phyloP scores from a whole-genome alignment of 768 basidiomycete genomes.

The Boletus patriciae region DNA sequence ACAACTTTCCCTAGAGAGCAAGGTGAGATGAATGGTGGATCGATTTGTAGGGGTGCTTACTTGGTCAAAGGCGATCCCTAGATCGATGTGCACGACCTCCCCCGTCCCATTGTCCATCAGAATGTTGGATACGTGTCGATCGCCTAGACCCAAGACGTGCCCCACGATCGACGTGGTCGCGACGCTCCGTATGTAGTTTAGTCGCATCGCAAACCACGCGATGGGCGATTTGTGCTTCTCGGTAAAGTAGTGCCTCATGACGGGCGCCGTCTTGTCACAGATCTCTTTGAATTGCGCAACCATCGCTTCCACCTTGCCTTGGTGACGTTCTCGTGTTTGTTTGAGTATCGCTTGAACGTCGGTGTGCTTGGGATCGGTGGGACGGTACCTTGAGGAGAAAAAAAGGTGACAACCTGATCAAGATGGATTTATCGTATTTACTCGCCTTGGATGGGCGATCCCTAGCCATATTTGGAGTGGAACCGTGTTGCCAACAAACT shows the following conservation, averaged over 20 bases:
- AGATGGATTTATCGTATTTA: background rate
- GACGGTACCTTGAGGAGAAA: slow-evolving; percentile 56
- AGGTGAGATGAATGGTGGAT: background rate
- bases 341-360: slow-evolving; percentile 35
- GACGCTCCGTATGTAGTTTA: slow-evolving; percentile 89
- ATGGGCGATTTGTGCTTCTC: slow-evolving; percentile 86
- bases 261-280: slow-evolving; percentile 63
- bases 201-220: slow-evolving; percentile 87
- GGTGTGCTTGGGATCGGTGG: slow-evolving; percentile 45
- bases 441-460: slow-evolving; percentile 62
- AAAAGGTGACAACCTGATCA: background rate
- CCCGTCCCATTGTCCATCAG: slow-evolving; percentile 80
- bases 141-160: slow-evolving; percentile 87
- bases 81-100: slow-evolving; percentile 92
- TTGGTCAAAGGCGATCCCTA: slow-evolving; percentile 96
- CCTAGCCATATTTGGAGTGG: slow-evolving; percentile 64
- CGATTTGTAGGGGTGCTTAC: slow-evolving; percentile 37
- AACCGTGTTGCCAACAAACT: slow-evolving; percentile 82
- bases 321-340: slow-evolving; percentile 34
- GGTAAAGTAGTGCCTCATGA: slow-evolving; percentile 93
- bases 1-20: slow-evolving; percentile 65
- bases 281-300: slow-evolving; percentile 38
- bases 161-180: slow-evolving; percentile 95
- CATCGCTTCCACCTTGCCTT: slow-evolving; percentile 32
- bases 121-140: slow-evolving; percentile 91